Evolutionary conservation across 176 grass and related monocot species (phyloP), one percentile per base, ranked within the genome.

Genomic region (Calamus simplicifolius): DNA sequence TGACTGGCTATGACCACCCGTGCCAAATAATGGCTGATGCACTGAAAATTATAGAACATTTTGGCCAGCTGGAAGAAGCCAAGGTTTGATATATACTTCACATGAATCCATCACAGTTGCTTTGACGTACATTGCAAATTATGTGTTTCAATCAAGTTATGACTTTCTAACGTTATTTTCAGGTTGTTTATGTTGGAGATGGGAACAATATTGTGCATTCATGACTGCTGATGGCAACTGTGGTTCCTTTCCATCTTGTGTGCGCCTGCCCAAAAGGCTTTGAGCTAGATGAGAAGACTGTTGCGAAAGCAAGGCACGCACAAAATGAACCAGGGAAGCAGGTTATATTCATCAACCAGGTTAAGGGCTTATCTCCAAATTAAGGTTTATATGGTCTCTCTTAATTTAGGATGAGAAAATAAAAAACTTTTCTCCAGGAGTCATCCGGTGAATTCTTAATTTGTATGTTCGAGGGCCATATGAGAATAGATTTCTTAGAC

Each of bases 1-100:
- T 59, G 92, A 98, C 84, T 0, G 93, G 92, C 59, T 98, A 92
- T 59, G 92, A 98, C 73, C 93, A 92, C 73, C 93, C 93, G 55
- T 98, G 93, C 52, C 93, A 98, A 63, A 98, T 98, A 82, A 98
- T 98, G 93, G 93, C 93, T 5, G 93, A 98, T 83, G 93, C 93
- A n/a, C 87, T 98, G 49, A 92, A 84, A 63, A 98, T 92, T 74
- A 48, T 88, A 55, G 93, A 98, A 68, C 81, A 98, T 53, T 76
- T 92, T 70, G 87, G 87, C 29, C 76, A 29, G 27, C 53, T 98
- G 50, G 93, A 92, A 73, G 81, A 83, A 58, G 85, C 84, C 8
- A 98, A 98, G 93, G 93, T 92, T 52, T 52, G 43, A 71, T 10
- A n/a, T n/a, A n/a, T n/a, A 43, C 35, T 43, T 31, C 5, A 7